Percentiles rank a stretch among this genome's conserved stretches.
Conservation (phyloP, 1,139 yeast genomes). For the Candida glucosophila region DNA sequence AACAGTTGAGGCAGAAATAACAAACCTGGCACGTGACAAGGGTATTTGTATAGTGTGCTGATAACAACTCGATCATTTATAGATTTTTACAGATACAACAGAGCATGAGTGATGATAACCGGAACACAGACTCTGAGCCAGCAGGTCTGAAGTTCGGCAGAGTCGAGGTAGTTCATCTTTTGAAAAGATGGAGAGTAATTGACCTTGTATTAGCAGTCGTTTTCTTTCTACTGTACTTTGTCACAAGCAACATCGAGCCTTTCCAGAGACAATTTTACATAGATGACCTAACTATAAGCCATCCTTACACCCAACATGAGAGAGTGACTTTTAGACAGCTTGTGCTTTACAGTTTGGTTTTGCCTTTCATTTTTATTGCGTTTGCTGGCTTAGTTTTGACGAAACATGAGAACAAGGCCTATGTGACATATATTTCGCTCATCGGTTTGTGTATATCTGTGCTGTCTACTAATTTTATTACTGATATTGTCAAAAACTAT, state of each 20-base stretch:
- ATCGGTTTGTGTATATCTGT: conserved; percentile 33
- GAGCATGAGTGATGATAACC: too few relatives aligned
- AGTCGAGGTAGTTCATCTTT: too few relatives aligned
- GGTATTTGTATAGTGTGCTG: too few relatives aligned
- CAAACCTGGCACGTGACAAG: too few relatives aligned
- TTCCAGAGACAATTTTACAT: conserved; percentile 61
- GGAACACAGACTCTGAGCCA: too few relatives aligned
- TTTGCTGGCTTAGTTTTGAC: conserved; percentile 19
- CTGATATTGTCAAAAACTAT: conserved; percentile 55
- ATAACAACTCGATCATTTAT: too few relatives aligned
- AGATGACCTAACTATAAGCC: conserved; percentile 43
- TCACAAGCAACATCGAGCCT: conserved; percentile 45
- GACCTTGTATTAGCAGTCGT: conserved; percentile 41
- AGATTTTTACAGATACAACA: too few relatives aligned
- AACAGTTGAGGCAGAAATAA: too few relatives aligned
- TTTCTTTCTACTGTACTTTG: conserved; percentile 32
- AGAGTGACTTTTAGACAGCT: conserved; percentile 38
- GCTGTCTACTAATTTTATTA: conserved; percentile 32
- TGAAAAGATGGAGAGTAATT: conserved; percentile 51
- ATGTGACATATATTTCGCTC: conserved; percentile 31
- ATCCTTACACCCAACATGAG: conserved; percentile 64
- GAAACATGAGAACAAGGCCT: conserved; percentile 25
- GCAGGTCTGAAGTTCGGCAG: too few relatives aligned
- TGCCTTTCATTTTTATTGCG: conserved; percentile 25
- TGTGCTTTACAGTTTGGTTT: conserved; percentile 27